Conservation (phyloP, 2,329 filamentous ascomycete species). For the Aspergillus sp. region DNA sequence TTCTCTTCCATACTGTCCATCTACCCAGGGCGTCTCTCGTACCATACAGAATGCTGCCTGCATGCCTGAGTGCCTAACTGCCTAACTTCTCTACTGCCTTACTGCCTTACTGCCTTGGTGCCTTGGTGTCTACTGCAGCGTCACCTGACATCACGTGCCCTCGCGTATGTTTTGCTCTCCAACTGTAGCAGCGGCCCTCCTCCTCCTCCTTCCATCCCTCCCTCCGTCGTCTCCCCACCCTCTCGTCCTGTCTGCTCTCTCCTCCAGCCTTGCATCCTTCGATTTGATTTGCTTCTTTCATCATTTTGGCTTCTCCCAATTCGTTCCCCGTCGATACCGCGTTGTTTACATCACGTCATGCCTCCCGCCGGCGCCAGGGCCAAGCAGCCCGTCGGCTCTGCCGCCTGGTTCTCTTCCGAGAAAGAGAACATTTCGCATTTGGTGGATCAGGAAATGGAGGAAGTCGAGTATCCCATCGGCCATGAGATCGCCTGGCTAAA, state of each 20-base stretch:
- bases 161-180: background rate
- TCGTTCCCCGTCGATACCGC: constrained; percentile 6
- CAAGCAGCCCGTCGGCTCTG: constrained; percentile 60
- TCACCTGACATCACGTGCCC: constrained; percentile 1
- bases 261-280: background rate
- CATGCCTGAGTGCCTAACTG: too few species aligned
- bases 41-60: too few species aligned
- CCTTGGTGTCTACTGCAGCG: background rate
- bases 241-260: background rate
- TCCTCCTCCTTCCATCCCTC: background rate
- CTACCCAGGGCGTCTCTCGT: too few species aligned
- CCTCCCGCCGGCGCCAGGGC: constrained; percentile 28
- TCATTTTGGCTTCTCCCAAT: background rate
- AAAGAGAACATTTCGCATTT: constrained; percentile 67
- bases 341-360: constrained; percentile 35
- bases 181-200: background rate
- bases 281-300: constrained; percentile 2
- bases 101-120: background rate
- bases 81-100: too few species aligned
- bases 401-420: constrained; percentile 78
- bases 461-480: constrained; percentile 82
- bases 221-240: background rate
- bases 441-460: constrained; percentile 73
- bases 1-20: too few species aligned
- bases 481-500: constrained; percentile 98